Evolutionary conservation across 768 basidiomycete genomes (phyloP).

Genomic region (Phylloporus scabripes): DNA sequence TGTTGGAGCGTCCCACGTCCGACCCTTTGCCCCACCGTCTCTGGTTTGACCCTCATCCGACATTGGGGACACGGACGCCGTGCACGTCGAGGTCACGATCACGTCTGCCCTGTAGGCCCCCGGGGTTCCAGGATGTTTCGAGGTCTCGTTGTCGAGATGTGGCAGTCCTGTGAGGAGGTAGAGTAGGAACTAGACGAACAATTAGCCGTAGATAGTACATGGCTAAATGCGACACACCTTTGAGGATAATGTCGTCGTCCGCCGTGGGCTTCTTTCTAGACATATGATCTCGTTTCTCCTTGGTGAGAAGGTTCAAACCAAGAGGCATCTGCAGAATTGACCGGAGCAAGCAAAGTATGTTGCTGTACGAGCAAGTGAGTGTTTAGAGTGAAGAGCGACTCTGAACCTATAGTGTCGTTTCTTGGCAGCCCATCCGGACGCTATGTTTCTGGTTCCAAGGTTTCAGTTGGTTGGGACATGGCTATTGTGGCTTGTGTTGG

Average conservation of each 20-base stretch:
- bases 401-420: constrained; percentile 49
- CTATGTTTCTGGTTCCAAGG: constrained; percentile 74
- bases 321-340: constrained; percentile 63
- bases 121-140: constrained; percentile 92
- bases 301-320: constrained; percentile 83
- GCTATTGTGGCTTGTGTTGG: neutral
- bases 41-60: constrained; percentile 94
- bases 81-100: constrained; percentile 54
- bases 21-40: constrained; percentile 45
- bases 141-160: constrained; percentile 70
- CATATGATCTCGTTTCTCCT: constrained; percentile 72
- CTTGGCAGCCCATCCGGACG: constrained; percentile 75
- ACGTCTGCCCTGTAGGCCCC: constrained; percentile 57
- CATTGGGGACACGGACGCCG: constrained; percentile 85
- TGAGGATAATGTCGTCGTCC: constrained; percentile 71
- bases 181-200: constrained; percentile 55
- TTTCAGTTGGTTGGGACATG: constrained; percentile 38
- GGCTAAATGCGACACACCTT: constrained; percentile 50
- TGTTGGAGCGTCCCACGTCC: constrained; percentile 81
- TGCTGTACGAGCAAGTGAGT: constrained; percentile 38
- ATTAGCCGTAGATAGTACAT: neutral
- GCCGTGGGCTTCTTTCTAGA: constrained; percentile 61
- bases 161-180: constrained; percentile 27
- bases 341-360: constrained; percentile 76
- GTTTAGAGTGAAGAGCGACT: neutral